A percentile compares a stretch with the other conserved stretches of the same genome.
phyloP scores from a whole-genome alignment of 2,329 filamentous ascomycete species.

The Cladophialophora yegresii region DNA sequence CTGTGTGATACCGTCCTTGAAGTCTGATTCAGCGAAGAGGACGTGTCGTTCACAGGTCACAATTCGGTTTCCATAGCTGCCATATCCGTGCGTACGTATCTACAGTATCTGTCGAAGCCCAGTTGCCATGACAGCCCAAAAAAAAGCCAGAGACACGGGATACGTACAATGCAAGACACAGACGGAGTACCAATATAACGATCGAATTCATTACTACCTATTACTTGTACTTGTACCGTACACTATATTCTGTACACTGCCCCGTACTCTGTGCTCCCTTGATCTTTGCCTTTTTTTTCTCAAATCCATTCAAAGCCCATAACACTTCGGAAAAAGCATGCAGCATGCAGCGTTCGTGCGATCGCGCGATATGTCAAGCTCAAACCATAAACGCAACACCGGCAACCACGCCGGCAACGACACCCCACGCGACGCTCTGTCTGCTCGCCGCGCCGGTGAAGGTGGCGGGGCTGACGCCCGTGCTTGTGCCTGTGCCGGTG shows the following conservation, averaged over 20 bases:
- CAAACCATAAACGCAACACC: conserved; percentile 31
- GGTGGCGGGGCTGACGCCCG: conserved; percentile 40
- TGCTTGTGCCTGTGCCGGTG: neutral
- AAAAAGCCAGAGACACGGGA: neutral
- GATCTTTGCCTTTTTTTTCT: too few species aligned
- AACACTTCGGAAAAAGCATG: too few species aligned
- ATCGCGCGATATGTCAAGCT: neutral
- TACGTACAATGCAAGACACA: neutral
- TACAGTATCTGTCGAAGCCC: too few species aligned
- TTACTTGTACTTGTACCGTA: neutral
- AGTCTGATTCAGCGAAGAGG: too few species aligned
- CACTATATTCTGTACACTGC: too few species aligned
- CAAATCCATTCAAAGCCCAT: neutral
- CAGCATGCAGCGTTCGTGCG: too few species aligned
- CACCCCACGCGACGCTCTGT: conserved; percentile 37
- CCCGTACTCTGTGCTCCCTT: neutral
- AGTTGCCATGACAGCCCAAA: too few species aligned
- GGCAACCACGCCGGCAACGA: conserved; percentile 27
- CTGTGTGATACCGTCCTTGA: neutral
- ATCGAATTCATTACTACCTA: neutral
- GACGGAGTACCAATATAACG: too few species aligned
- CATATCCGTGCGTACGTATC: too few species aligned
- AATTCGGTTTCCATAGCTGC: too few species aligned
- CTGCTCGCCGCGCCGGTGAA: conserved; percentile 42
- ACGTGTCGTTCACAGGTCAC: too few species aligned